phyloP scores from a whole-genome alignment of 1,139 yeast species.

The Debaryomyces psychrophilus region DNA sequence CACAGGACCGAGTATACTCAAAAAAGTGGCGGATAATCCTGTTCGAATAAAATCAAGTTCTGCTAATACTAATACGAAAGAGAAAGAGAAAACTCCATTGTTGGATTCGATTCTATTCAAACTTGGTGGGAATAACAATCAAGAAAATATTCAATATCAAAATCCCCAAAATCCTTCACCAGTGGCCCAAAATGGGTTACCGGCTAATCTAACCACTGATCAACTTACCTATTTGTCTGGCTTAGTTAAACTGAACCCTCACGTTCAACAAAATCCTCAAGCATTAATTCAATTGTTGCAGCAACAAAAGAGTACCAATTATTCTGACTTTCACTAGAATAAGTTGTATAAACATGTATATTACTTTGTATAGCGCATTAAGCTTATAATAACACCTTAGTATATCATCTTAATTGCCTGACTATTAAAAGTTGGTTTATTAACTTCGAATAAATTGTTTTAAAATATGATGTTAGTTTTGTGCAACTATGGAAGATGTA shows the following conservation, averaged over 20 bases:
- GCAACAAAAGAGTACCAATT: constrained; percentile 13
- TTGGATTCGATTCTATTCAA: constrained; percentile 27
- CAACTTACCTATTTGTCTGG: constrained; percentile 20
- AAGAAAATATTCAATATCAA: constrained; percentile 8
- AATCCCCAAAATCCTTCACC: constrained; percentile 2
- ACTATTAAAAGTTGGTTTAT: neutral
- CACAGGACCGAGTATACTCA: constrained; percentile 23
- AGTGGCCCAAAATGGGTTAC: neutral
- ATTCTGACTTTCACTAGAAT: constrained; percentile 4
- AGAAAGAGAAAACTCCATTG: constrained; percentile 11
- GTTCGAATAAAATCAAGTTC: constrained; percentile 1
- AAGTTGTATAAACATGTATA: constrained; percentile 2
- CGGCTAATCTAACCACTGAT: constrained; percentile 15
- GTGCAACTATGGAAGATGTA: constrained; percentile 2
- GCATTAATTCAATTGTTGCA: constrained; percentile 24
- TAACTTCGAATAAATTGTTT: neutral
- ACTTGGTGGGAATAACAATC: constrained; percentile 6
- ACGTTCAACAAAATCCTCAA: constrained; percentile 25
- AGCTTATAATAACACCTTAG: neutral
- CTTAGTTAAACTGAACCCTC: constrained; percentile 28
- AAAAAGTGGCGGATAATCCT: constrained; percentile 17
- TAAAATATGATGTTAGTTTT: constrained; percentile 5
- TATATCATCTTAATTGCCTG: neutral
- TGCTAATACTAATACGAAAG: neutral
- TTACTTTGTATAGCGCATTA: constrained; percentile 1